Percentiles rank a stretch among this genome's conserved stretches.
Conservation (phyloP, 2,329 filamentous ascomycete species). For the Penicillium glabrum region DNA sequence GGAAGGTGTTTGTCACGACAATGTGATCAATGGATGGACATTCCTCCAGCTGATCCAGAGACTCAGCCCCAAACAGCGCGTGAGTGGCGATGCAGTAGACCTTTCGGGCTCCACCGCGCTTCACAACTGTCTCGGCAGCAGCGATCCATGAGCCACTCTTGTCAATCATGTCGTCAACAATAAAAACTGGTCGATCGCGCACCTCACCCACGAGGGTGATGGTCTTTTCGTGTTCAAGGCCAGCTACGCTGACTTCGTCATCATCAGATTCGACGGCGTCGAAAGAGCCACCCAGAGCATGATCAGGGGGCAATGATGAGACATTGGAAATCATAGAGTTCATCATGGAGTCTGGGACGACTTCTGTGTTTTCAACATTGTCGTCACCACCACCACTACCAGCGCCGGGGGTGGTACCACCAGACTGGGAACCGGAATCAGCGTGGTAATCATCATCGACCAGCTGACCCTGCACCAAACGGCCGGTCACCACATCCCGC, state of each 20-base stretch:
- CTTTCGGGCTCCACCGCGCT: slow-evolving; percentile 84
- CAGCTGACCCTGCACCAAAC: slow-evolving; percentile 89
- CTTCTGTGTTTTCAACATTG: slow-evolving; percentile 51
- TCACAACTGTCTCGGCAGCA: slow-evolving; percentile 93
- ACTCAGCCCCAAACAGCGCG: slow-evolving; percentile 87
- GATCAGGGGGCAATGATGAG: slow-evolving; percentile 68
- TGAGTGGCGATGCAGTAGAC: slow-evolving; percentile 98
- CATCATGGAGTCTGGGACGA: slow-evolving; percentile 79
- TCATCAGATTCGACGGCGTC: slow-evolving; percentile 90
- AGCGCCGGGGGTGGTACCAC: slow-evolving; percentile 51
- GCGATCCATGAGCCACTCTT: slow-evolving; percentile 97
- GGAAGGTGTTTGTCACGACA: slow-evolving; percentile 96
- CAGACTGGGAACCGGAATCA: slow-evolving; percentile 60
- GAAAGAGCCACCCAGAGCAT: slow-evolving; percentile 77
- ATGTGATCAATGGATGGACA: slow-evolving; percentile 94
- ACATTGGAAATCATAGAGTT: slow-evolving; percentile 77
- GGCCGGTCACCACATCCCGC: slow-evolving; percentile 85
- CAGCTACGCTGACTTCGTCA: slow-evolving; percentile 62
- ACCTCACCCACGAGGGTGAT: slow-evolving; percentile 98
- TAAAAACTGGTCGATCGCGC: slow-evolving; percentile 80
- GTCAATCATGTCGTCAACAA: slow-evolving; percentile 99
- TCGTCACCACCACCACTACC: slow-evolving; percentile 45
- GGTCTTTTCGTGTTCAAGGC: slow-evolving; percentile 83
- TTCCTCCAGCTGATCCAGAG: slow-evolving; percentile 82
- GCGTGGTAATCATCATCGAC: slow-evolving; percentile 92